A percentile compares a stretch with the other conserved stretches of the same genome.
phyloP scores from a whole-genome alignment of 1,284 basidiomycete species.

The Melampsora americana region DNA sequence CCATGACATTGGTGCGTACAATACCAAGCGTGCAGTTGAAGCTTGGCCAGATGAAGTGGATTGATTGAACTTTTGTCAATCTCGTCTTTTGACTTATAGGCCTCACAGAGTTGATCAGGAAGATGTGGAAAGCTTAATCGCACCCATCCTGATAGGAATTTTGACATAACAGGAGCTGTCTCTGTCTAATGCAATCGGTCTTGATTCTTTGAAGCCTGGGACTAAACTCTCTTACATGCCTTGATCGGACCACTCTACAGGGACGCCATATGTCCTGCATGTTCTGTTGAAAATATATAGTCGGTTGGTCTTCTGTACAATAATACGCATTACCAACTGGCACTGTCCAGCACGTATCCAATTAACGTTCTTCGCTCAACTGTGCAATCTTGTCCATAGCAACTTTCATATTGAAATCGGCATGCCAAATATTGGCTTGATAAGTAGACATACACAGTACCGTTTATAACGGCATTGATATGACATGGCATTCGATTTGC shows the following conservation, averaged over 20 bases:
- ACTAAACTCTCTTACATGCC: neutral
- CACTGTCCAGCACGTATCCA: too few relatives aligned
- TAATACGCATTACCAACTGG: too few relatives aligned
- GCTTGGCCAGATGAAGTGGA: conserved; percentile 38
- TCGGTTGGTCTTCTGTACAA: too few relatives aligned
- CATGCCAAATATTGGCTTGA: too few relatives aligned
- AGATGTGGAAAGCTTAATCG: conserved; percentile 65
- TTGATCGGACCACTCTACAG: neutral
- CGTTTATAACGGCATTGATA: too few relatives aligned
- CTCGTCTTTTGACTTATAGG: conserved; percentile 56
- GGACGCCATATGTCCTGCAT: neutral
- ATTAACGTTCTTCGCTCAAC: too few relatives aligned
- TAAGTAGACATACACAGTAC: too few relatives aligned
- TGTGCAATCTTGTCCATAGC: too few relatives aligned
- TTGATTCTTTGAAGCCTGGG: too few relatives aligned
- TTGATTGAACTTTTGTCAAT: conserved; percentile 15
- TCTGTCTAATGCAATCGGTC: neutral
- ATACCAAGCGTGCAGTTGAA: conserved; percentile 10
- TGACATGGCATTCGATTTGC: too few relatives aligned
- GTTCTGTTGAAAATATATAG: too few relatives aligned
- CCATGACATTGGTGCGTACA: conserved; percentile 79
- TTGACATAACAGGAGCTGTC: neutral
- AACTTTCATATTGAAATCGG: too few relatives aligned
- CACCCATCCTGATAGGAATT: neutral
- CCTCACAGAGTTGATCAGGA: conserved; percentile 67